Percentiles rank a stretch among this genome's conserved stretches.
phyloP scores from a whole-genome alignment of 345 rosid genomes.

The Hevea brasiliensis region DNA sequence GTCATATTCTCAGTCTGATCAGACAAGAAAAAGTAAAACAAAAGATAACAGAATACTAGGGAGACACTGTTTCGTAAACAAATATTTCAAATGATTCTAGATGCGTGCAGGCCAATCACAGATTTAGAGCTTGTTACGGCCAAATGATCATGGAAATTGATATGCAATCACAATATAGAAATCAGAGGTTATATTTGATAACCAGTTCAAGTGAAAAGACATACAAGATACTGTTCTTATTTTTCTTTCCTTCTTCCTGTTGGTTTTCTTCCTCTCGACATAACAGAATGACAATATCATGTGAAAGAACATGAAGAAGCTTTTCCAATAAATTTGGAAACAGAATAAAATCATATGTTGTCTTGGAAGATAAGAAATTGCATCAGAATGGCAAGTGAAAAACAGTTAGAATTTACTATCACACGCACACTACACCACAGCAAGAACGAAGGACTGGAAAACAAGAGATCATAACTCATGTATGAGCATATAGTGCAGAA shows the following conservation, averaged over 20 bases:
- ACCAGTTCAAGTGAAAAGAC: background rate
- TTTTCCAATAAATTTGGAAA: too few species aligned
- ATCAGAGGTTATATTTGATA: background rate
- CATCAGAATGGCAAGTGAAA: background rate
- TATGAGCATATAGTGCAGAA: background rate
- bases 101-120: too few species aligned
- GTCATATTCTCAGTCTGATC: conserved; percentile 85
- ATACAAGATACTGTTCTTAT: too few species aligned
- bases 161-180: background rate
- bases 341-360: background rate
- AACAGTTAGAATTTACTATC: background rate
- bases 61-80: background rate
- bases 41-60: background rate
- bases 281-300: too few species aligned
- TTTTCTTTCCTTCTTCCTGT: too few species aligned
- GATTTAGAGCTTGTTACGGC: too few species aligned
- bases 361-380: background rate
- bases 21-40: too few species aligned
- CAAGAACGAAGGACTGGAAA: background rate
- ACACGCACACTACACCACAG: background rate
- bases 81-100: background rate
- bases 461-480: background rate
- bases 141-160: background rate
- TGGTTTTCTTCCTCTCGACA: too few species aligned
- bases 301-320: too few species aligned